phyloP scores from a whole-genome alignment of 495 filamentous ascomycete species.

The Cryomyces minteri region DNA sequence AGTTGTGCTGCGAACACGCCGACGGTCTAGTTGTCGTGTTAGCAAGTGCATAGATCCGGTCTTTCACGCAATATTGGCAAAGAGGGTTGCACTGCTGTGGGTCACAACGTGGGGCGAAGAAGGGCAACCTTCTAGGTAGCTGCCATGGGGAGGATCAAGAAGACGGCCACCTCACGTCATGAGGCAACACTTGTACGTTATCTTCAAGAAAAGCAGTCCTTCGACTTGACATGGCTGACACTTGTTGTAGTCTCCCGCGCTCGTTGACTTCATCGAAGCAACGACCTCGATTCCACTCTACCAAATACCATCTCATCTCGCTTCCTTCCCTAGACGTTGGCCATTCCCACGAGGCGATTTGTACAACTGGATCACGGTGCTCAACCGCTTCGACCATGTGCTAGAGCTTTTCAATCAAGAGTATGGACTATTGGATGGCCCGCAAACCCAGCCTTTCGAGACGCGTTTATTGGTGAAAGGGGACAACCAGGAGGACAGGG shows the following conservation, averaged over 20 bases:
- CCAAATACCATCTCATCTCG: constrained; percentile 57
- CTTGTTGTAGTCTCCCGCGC: constrained; percentile 56
- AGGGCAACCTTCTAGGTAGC: constrained; percentile 6
- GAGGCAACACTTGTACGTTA: constrained; percentile 75
- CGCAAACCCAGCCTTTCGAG: constrained; percentile 58
- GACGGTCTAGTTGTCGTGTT: neutral
- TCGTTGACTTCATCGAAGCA: constrained; percentile 55
- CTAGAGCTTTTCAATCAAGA: constrained; percentile 63
- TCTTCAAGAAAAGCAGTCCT: neutral
- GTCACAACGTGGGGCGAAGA: constrained; percentile 1
- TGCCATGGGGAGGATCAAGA: constrained; percentile 89
- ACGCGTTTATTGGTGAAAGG: constrained; percentile 41
- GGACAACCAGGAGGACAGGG: constrained; percentile 19
- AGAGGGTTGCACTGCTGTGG: too few species aligned
- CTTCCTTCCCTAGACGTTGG: constrained; percentile 72
- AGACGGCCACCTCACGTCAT: constrained; percentile 80
- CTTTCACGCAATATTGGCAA: neutral
- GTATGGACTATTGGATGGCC: constrained; percentile 65
- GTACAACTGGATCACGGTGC: constrained; percentile 92
- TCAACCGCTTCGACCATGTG: constrained; percentile 87
- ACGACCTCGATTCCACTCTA: constrained; percentile 51
- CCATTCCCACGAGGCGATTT: constrained; percentile 92
- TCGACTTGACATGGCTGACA: constrained; percentile 8
- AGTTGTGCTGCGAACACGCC: neutral
- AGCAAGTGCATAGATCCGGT: neutral